phyloP scores from a whole-genome alignment of 805 yeast genomes.

The Nakazawaea wyomingensis region DNA sequence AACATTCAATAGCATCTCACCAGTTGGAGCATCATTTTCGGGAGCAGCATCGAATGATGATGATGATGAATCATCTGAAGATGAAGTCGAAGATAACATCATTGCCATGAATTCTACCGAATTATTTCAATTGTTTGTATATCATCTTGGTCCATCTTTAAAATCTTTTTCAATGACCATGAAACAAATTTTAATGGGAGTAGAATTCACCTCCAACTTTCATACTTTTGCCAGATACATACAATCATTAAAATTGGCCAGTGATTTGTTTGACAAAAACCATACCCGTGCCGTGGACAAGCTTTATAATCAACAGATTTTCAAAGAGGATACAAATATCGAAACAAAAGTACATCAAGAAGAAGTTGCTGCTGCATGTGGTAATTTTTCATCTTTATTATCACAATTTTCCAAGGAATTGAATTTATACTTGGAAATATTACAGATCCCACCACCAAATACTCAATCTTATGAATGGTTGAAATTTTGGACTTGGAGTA shows the following conservation, averaged over 20 bases:
- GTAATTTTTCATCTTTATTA: slow-evolving; percentile 65
- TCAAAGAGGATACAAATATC: slow-evolving; percentile 32
- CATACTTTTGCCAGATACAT: slow-evolving; percentile 38
- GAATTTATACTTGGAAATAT: slow-evolving; percentile 36
- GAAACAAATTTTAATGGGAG: slow-evolving; percentile 51
- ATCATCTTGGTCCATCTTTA: slow-evolving; percentile 67
- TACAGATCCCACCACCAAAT: slow-evolving; percentile 23
- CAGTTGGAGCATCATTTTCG: neutral
- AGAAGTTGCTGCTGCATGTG: slow-evolving; percentile 80
- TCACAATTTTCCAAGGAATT: slow-evolving; percentile 60
- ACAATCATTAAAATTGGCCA: slow-evolving; percentile 44
- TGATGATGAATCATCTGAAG: slow-evolving; percentile 6
- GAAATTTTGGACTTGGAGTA: slow-evolving; percentile 39
- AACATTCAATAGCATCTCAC: neutral
- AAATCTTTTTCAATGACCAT: slow-evolving; percentile 61
- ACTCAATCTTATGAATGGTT: slow-evolving; percentile 45
- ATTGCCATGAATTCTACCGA: slow-evolving; percentile 30
- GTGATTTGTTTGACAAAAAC: slow-evolving; percentile 48
- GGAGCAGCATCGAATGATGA: neutral
- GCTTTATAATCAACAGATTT: slow-evolving; percentile 52
- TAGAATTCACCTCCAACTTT: slow-evolving; percentile 45
- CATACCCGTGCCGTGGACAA: slow-evolving; percentile 52
- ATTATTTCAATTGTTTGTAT: slow-evolving; percentile 61
- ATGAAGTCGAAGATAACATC: slow-evolving; percentile 22
- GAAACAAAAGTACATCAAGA: slow-evolving; percentile 57